Evolutionary conservation across 495 filamentous ascomycete genomes (phyloP).

Genomic region (Cryomyces minteri): DNA sequence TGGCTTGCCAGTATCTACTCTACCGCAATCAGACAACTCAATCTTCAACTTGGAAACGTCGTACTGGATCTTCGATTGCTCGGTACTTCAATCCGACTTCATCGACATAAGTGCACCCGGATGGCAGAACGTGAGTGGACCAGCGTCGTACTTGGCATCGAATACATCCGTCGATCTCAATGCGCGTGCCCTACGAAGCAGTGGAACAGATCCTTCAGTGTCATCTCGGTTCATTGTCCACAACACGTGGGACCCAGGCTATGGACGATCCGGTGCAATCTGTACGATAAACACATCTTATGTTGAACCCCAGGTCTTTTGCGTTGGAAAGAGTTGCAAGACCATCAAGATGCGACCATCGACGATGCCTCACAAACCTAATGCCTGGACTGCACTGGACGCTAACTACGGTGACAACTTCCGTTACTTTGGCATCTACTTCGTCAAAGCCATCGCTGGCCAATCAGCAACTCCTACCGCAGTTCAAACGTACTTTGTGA

Average conservation of each 20-base stretch:
- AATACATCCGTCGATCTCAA: too few species aligned
- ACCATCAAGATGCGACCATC: constrained; percentile 3
- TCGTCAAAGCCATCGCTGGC: neutral
- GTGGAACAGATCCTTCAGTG: too few species aligned
- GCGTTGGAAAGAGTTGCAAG: constrained; percentile 2
- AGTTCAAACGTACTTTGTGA: constrained; percentile 5
- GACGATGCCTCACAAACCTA: constrained; percentile 1
- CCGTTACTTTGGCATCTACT: neutral
- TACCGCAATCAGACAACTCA: neutral
- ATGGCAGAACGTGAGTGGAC: neutral
- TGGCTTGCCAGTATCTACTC: constrained; percentile 1
- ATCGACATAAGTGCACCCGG: neutral
- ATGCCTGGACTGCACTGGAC: neutral
- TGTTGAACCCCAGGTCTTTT: constrained; percentile 4
- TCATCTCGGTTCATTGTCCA: neutral
- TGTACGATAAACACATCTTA: constrained; percentile 6
- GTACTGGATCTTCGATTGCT: constrained; percentile 7
- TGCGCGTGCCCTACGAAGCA: too few species aligned
- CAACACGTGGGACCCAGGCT: neutral
- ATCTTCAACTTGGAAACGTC: constrained; percentile 7
- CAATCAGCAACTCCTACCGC: neutral
- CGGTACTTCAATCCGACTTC: neutral
- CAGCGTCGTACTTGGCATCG: too few species aligned
- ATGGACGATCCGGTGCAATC: constrained; percentile 1
- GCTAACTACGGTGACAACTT: neutral